A percentile compares a stretch with the other conserved stretches of the same genome.
Evolutionary conservation across 345 rosid species (phyloP).

Genomic region (Reutealis trisperma): DNA sequence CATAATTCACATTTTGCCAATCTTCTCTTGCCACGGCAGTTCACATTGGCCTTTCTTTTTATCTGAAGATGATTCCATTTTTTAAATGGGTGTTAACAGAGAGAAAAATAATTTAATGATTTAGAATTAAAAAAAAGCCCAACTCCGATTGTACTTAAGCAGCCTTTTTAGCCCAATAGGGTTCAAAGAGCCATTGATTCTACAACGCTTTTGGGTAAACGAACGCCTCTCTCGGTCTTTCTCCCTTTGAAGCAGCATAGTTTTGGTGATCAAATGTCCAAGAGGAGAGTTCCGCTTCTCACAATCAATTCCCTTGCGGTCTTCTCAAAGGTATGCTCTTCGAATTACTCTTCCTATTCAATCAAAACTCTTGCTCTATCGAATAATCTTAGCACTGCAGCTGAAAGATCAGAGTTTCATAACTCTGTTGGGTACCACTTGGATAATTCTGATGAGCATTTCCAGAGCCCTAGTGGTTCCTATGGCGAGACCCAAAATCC

Average conservation of each 20-base stretch:
- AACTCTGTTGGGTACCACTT: constrained; percentile 15
- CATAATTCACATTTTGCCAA: too few species aligned
- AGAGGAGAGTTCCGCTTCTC: constrained; percentile 32
- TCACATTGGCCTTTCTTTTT: too few species aligned
- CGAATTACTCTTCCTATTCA: constrained; percentile 24
- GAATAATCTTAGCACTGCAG: constrained; percentile 45
- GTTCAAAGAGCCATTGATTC: neutral
- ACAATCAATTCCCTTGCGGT: constrained; percentile 32
- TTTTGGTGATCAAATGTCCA: constrained; percentile 38
- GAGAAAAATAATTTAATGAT: too few species aligned
- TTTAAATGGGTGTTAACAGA: too few species aligned
- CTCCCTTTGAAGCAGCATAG: neutral
- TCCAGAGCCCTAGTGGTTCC: constrained; percentile 22
- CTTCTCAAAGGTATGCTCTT: constrained; percentile 36
- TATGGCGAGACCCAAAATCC: constrained; percentile 21
- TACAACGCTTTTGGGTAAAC: neutral
- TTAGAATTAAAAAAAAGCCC: too few species aligned
- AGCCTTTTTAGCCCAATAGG: neutral
- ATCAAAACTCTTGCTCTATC: constrained; percentile 21
- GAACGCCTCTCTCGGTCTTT: neutral
- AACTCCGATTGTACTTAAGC: too few species aligned
- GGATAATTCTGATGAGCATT: constrained; percentile 22
- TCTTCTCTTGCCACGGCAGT: too few species aligned
- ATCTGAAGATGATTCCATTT: too few species aligned
- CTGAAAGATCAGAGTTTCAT: constrained; percentile 47